Evolutionary conservation across 2,329 filamentous ascomycete species (phyloP).

Genomic region (Epichloe hybrida): DNA sequence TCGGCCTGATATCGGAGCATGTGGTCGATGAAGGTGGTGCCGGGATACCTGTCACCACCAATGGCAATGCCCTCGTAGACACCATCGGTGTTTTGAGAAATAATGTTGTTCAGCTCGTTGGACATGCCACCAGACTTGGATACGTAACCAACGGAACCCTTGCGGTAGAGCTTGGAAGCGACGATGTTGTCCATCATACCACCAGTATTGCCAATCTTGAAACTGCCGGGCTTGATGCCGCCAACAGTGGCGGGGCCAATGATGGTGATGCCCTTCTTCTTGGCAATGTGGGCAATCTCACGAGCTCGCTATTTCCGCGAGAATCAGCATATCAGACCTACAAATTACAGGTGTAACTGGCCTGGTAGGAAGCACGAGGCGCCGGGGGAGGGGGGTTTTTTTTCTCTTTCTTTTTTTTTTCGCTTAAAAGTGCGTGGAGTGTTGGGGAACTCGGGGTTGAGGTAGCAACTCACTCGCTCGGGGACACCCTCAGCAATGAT

Average conservation of each 20-base stretch:
- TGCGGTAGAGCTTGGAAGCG: constrained; percentile 98
- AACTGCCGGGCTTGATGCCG: constrained; percentile 98
- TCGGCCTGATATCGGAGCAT: constrained; percentile 92
- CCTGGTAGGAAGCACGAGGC: too few relatives aligned
- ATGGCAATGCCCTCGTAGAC: constrained; percentile 99
- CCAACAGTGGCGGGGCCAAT: constrained; percentile 96
- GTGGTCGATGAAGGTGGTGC: constrained; percentile 99
- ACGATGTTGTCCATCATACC: constrained; percentile 99
- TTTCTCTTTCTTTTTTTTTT: too few relatives aligned
- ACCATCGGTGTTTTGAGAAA: constrained; percentile 90
- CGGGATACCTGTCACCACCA: constrained; percentile 96
- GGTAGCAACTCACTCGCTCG: constrained; percentile 59
- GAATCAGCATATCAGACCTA: constrained; percentile 9
- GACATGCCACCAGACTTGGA: constrained; percentile 99
- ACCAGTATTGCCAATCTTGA: constrained; percentile 99
- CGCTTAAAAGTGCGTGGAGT: too few relatives aligned
- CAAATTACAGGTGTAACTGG: too few relatives aligned
- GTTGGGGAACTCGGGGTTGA: neutral
- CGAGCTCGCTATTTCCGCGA: constrained; percentile 60
- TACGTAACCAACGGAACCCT: constrained; percentile 96
- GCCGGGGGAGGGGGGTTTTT: too few relatives aligned
- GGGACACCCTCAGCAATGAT: constrained; percentile 99
- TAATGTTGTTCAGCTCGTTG: constrained; percentile 99
- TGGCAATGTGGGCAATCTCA: constrained; percentile 90
- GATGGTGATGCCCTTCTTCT: constrained; percentile 98